A percentile compares a stretch with the other conserved stretches of the same genome.
phyloP scores from a whole-genome alignment of 495 filamentous ascomycete genomes.

The Letharia lupina region DNA sequence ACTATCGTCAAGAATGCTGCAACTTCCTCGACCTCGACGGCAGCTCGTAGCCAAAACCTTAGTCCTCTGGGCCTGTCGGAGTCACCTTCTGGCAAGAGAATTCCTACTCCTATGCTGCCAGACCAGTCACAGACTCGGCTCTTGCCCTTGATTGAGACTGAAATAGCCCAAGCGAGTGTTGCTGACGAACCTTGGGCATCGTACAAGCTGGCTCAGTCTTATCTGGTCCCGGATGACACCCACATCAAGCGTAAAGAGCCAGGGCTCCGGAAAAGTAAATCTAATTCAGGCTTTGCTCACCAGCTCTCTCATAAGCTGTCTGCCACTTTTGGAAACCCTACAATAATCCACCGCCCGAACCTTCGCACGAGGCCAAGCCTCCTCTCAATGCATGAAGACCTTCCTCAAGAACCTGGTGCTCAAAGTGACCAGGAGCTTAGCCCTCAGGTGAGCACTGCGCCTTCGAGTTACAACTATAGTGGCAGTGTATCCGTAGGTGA shows the following conservation, averaged over 20 bases:
- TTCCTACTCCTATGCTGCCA: background rate
- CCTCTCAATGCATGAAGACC: slow-evolving; percentile 26
- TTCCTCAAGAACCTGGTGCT: slow-evolving; percentile 6
- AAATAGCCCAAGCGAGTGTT: background rate
- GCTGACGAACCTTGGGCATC: background rate
- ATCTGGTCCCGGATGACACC: background rate
- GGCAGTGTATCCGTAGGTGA: slow-evolving; percentile 29
- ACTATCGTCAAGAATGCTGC: slow-evolving; percentile 19
- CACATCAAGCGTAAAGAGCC: slow-evolving; percentile 3
- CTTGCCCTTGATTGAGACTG: slow-evolving; percentile 5
- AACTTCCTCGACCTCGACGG: slow-evolving; percentile 4
- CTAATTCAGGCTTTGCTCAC: slow-evolving; percentile 31
- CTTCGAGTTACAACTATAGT: slow-evolving; percentile 34
- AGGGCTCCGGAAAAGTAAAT: slow-evolving; percentile 16
- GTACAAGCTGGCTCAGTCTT: background rate
- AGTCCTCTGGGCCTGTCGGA: slow-evolving; percentile 22
- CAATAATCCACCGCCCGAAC: slow-evolving; percentile 45
- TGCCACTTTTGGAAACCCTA: slow-evolving; percentile 42
- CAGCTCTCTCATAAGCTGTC: slow-evolving; percentile 46
- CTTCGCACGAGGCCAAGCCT: slow-evolving; percentile 39
- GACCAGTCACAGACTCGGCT: background rate
- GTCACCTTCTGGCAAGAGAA: slow-evolving; percentile 8
- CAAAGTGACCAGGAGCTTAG: slow-evolving; percentile 27
- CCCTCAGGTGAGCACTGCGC: slow-evolving; percentile 34
- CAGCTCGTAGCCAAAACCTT: slow-evolving; percentile 14